A percentile compares a stretch with the other conserved stretches of the same genome.
phyloP scores from a whole-genome alignment of 2,329 filamentous ascomycete species.

The Alternaria brassicae region DNA sequence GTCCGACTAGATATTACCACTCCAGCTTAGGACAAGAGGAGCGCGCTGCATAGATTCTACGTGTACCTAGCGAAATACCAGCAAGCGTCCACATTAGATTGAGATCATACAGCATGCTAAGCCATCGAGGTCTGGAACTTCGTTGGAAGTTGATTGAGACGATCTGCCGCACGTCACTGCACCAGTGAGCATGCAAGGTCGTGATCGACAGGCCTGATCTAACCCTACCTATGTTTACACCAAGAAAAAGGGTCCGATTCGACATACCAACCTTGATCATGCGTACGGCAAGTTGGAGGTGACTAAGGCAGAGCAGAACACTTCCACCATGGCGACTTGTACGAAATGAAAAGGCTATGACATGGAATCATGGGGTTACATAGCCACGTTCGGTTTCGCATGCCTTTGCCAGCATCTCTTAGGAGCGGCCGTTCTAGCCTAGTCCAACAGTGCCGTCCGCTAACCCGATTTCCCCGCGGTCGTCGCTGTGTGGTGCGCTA shows the following conservation, averaged over 20 bases:
- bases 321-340: constrained; percentile 5
- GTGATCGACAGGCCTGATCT: constrained; percentile 23
- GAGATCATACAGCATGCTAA: constrained; percentile 25
- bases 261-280: constrained; percentile 11
- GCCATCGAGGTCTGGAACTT: constrained; percentile 36
- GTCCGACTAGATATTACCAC: constrained; percentile 40
- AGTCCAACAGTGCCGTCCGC: constrained; percentile 36
- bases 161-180: constrained; percentile 26
- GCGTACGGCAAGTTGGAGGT: constrained; percentile 13
- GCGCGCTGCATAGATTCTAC: constrained; percentile 26
- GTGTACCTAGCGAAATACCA: constrained; percentile 28
- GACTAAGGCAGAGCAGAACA: background rate
- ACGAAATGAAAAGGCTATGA: constrained; percentile 8
- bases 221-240: constrained; percentile 19
- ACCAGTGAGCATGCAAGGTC: constrained; percentile 18
- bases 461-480: constrained; percentile 47
- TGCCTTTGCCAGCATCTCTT: constrained; percentile 34
- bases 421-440: constrained; percentile 39
- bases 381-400: constrained; percentile 27
- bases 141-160: constrained; percentile 22
- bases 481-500: constrained; percentile 43
- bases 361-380: constrained; percentile 17
- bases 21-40: constrained; percentile 35
- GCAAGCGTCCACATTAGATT: constrained; percentile 24
- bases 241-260: constrained; percentile 14